Evolutionary conservation across 2,329 filamentous ascomycete species (phyloP).

Genomic region (Colletotrichum melonis): DNA sequence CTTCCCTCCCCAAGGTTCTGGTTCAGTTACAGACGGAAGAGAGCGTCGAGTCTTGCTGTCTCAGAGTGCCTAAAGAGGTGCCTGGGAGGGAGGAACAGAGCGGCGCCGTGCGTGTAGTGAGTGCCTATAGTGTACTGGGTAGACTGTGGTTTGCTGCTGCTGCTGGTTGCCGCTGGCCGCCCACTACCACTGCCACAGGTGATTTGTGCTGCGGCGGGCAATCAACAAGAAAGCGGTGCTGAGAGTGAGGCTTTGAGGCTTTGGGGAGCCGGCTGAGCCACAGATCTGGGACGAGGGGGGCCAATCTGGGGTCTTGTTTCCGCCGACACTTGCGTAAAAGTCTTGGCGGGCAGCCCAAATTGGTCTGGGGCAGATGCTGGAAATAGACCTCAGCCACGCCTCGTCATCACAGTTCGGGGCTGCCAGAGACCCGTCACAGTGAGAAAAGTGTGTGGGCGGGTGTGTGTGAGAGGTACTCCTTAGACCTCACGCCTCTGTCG

Average conservation of each 20-base stretch:
- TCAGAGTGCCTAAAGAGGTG: conserved; percentile 1
- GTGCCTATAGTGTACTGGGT: too few species aligned
- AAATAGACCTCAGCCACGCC: conserved; percentile 43
- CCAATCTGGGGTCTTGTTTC: conserved; percentile 12
- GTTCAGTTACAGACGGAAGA: conserved; percentile 27
- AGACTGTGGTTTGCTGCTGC: background rate
- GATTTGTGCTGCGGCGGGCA: background rate
- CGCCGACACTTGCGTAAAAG: background rate
- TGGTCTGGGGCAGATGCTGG: conserved; percentile 16
- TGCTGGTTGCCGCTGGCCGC: background rate
- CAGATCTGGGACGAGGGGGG: conserved; percentile 13
- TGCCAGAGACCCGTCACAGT: conserved; percentile 7
- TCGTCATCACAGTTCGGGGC: conserved; percentile 50
- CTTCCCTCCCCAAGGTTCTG: conserved; percentile 34
- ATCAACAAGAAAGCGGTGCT: conserved; percentile 7
- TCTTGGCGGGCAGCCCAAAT: background rate
- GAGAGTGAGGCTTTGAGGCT: conserved; percentile 25
- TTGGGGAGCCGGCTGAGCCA: conserved; percentile 25
- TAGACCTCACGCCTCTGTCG: too few species aligned
- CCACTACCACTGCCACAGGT: background rate
- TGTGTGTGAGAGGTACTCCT: background rate
- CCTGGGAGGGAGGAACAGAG: conserved; percentile 25
- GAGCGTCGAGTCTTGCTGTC: conserved; percentile 8
- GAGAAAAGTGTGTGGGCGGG: conserved; percentile 1
- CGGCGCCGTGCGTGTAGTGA: conserved; percentile 1